Conservation (phyloP, 306 rosid species). For the Casuarina cunninghamiana region DNA sequence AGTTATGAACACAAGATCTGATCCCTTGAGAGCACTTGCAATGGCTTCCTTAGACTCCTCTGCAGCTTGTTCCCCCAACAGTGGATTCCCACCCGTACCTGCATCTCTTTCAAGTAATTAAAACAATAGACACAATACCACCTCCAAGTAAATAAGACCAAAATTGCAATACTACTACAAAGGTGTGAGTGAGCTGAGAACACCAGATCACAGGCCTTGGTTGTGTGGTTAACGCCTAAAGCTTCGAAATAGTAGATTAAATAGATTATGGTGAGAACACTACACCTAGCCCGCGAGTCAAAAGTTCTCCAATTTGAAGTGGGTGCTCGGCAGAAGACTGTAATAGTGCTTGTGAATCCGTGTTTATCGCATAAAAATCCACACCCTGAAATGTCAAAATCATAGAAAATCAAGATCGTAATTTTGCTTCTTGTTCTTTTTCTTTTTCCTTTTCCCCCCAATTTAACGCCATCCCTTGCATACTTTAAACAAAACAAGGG, state of each 20-base stretch:
- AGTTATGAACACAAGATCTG: constrained; percentile 95
- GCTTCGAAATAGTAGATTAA: constrained; percentile 5
- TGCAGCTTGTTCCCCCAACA: constrained; percentile 96
- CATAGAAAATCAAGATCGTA: constrained; percentile 35
- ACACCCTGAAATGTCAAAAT: constrained; percentile 65
- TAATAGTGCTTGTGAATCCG: constrained; percentile 93
- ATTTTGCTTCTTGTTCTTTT: background rate
- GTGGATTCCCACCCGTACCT: constrained; percentile 99
- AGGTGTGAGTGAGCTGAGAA: background rate
- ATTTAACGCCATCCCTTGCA: background rate
- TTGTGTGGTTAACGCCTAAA: background rate
- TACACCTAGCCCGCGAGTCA: constrained; percentile 98
- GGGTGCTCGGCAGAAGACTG: constrained; percentile 87
- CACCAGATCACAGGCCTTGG: background rate
- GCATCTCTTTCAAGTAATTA: constrained; percentile 50
- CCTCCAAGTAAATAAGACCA: too few species aligned
- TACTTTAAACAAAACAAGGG: background rate
- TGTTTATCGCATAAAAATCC: constrained; percentile 93
- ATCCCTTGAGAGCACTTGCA: constrained; percentile 81
- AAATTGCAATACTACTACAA: background rate
- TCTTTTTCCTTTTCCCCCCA: background rate
- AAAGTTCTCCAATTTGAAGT: constrained; percentile 92
- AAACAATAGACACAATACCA: constrained; percentile 14
- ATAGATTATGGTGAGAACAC: constrained; percentile 22
- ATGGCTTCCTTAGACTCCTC: constrained; percentile 95